These are phyloP conservation scores for Camptophora hylomeconis DNA, from an alignment of 2,329 filamentous ascomycete genomes.

Conservation along the genomic window DNA sequence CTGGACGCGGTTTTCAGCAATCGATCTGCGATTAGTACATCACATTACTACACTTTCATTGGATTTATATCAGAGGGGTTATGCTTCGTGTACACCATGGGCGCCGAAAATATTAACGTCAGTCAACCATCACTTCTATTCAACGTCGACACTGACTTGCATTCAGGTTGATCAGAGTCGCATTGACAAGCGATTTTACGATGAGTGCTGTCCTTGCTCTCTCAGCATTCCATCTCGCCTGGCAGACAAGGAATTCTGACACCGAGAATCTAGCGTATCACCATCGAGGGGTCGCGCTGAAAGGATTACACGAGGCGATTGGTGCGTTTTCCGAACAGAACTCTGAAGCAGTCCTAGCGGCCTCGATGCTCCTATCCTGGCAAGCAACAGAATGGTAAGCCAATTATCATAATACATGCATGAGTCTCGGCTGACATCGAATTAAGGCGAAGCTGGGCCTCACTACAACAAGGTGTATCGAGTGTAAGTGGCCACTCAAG, in stretches of 20 bases:
- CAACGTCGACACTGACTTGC: too few species aligned
- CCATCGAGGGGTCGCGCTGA: conserved; percentile 73
- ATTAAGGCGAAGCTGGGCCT: conserved; percentile 87
- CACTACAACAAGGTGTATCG: conserved; percentile 80
- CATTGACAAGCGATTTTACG: conserved; percentile 70
- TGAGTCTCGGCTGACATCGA: too few species aligned
- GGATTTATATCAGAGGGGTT: conserved; percentile 63
- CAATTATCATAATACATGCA: too few species aligned
- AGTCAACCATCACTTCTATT: too few species aligned
- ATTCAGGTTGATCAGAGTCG: conserved; percentile 64
- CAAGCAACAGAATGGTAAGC: conserved; percentile 90
- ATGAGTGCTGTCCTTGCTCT: conserved; percentile 89
- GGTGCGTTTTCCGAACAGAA: conserved; percentile 71
- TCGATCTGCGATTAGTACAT: conserved; percentile 78
- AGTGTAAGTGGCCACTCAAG: conserved; percentile 48
- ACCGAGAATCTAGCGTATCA: conserved; percentile 82
- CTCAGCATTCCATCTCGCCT: conserved; percentile 88
- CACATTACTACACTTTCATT: conserved; percentile 78
- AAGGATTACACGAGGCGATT: conserved; percentile 79
- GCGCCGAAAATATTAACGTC: conserved; percentile 85
- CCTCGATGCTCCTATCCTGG: conserved; percentile 87
- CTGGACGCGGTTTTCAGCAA: conserved; percentile 58
- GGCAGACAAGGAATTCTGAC: conserved; percentile 71
- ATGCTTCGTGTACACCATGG: conserved; percentile 82
- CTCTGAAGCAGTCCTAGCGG: conserved; percentile 81